These are phyloP conservation scores for Microcos paniculata DNA, from an alignment of 345 rosid species.

Conservation along the genomic window DNA sequence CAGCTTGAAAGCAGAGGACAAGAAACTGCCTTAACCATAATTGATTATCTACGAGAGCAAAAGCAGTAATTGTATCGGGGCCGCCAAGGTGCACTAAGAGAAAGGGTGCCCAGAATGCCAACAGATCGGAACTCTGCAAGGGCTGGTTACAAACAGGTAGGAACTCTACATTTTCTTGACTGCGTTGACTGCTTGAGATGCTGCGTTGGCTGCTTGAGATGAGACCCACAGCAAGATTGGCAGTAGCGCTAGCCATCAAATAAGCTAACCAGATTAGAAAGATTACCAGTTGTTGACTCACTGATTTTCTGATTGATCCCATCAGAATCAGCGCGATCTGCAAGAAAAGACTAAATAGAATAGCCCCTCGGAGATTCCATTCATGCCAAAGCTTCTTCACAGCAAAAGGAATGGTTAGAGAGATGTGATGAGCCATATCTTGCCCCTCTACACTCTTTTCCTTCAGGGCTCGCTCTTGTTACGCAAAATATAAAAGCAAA, in stretches of 20 bases:
- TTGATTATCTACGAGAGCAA: slow-evolving; percentile 57
- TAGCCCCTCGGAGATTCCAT: slow-evolving; percentile 24
- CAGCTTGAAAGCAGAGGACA: slow-evolving; percentile 35
- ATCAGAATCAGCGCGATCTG: slow-evolving; percentile 16
- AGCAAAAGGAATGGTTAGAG: not conserved
- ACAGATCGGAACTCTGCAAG: slow-evolving; percentile 30
- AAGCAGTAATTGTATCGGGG: slow-evolving; percentile 65
- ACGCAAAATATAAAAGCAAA: too few species aligned
- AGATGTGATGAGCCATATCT: not conserved
- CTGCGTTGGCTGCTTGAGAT: slow-evolving; percentile 13
- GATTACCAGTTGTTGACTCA: not conserved
- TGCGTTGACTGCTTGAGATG: too few species aligned
- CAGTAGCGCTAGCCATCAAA: slow-evolving; percentile 18
- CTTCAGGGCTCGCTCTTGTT: not conserved
- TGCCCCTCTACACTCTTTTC: not conserved
- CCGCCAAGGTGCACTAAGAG: slow-evolving; percentile 64
- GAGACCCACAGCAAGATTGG: slow-evolving; percentile 22
- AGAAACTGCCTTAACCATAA: slow-evolving; percentile 57
- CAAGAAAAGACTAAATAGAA: slow-evolving; percentile 25
- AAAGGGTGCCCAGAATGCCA: slow-evolving; percentile 74
- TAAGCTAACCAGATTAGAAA: slow-evolving; percentile 27
- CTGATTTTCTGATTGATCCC: slow-evolving; percentile 19
- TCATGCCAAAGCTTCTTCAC: not conserved
- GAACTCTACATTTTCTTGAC: too few species aligned
- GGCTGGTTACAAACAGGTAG: too few species aligned